Percentiles rank a stretch among this genome's conserved stretches.
phyloP scores from a whole-genome alignment of 257 asterid genomes.

The Parsonsia alboflavescens region DNA sequence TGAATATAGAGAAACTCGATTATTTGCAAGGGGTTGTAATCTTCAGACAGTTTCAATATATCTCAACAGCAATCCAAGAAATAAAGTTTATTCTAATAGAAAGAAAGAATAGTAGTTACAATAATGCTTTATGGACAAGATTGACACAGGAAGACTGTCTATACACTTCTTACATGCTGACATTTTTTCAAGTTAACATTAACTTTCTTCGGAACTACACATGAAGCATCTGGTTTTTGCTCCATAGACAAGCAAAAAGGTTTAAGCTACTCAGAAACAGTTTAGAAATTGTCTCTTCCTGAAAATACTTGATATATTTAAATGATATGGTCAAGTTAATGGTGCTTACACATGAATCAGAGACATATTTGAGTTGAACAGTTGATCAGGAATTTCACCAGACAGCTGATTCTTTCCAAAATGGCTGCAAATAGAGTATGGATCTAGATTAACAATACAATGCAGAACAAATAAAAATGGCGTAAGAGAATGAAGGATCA shows the following conservation, averaged over 20 bases:
- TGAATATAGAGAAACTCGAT: neutral
- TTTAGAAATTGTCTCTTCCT: neutral
- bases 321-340: neutral
- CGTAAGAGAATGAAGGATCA: neutral
- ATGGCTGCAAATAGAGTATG: constrained; percentile 48
- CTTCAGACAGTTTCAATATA: neutral
- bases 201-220: neutral
- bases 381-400: constrained; percentile 64
- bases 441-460: neutral
- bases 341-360: constrained; percentile 79
- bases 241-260: neutral
- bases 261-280: neutral
- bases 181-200: neutral
- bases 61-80: neutral
- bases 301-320: neutral
- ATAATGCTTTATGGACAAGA: neutral
- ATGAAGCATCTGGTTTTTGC: neutral
- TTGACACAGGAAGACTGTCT: neutral
- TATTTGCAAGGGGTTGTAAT: neutral
- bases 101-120: neutral
- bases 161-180: neutral
- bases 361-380: constrained; percentile 52
- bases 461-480: neutral
- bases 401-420: constrained; percentile 68
- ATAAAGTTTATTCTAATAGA: neutral